Base-by-base conservation (phyloP, 2,329 filamentous ascomycete species). In the Xylaria sp. region DNA sequence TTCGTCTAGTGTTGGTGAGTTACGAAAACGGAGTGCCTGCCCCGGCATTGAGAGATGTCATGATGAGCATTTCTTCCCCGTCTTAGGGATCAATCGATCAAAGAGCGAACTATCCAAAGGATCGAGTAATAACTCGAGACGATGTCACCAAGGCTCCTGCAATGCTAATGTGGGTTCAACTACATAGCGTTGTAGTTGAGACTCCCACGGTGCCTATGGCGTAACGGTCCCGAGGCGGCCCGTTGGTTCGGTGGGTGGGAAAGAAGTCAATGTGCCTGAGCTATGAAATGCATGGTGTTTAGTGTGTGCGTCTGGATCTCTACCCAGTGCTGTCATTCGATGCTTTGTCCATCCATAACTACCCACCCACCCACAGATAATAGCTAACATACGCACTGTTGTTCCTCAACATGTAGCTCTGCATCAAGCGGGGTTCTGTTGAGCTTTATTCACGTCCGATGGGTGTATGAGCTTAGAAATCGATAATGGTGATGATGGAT, bases 231-330 rank as follows among this genome's bases (percentile, higher is more conserved):
- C 41, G 63, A 60, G 36, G 43, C 59, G 48, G 66, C 56, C 52
- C 63, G 55, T 43, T 66, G 30, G 52, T 56, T 60, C 2, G 57
- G 61, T 60, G 58, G 67, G 68, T 61, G 53, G 50, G 55, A 60
- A 36, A 52, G 48, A 34, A 59, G 30, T 53, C 39, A 63, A 70
- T 53, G 66, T 69, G 55, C 66, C 69, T 70, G 66, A 60, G 53
- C 60, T 55, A 59, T 50, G 53, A 53, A 59, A 43, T 28, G 50
- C 55, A 45, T 56, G 34, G 34, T 57, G 56, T 48, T 34, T 53
- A 13, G 57, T 55, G 59, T 65, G 63, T 59, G 65, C 50, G 46
- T 57, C 60, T 56, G 64, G 60, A 57, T 45, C 63, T 36, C 53
- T 25, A 2, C 20, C 48, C 7, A 20, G n/a, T 39, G 28, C 53